Evolutionary conservation across 2,329 filamentous ascomycete genomes (phyloP), one percentile per base, ranked within the genome.

Genomic region (Alternaria arborescens): DNA sequence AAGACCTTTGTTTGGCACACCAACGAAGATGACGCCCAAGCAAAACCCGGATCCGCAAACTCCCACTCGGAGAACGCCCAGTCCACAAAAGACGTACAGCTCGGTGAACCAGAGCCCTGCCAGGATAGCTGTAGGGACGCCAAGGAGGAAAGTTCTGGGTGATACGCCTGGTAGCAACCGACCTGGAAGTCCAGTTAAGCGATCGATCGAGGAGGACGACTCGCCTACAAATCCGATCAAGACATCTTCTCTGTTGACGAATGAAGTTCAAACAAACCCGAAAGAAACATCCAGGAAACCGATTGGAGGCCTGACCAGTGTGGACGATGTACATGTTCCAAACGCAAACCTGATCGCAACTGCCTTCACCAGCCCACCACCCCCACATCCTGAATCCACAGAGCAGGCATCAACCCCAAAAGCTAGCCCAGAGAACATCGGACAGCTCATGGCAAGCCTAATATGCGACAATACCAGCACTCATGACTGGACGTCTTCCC

Each of bases 391-490:
- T 20, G 30, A 18, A 38, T 22, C 43, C n/a, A 32, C 34, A 8
- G 32, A 24, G 38, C 58, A 58, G 22, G 38, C 38, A 43, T 38
- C 30, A 32, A 8, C 24, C 7, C 24, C 14, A 18, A 59, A 46
- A n/a, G n/a, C 40, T 3, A 41, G 48, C 22, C 56, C 60, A 34
- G 47, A 52, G 5, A 58, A 67, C 10, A 70, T 69, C 4, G 66
- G 67, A 12, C 60, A 67, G 6, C 47, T 69, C 22, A 68, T 68
- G 59, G 66, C 67, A 1, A 55, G 59, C 3, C 55, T 64, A 3
- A 56, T 50, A 10, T 52, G 24, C 18, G 54, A 46, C 20, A 54
- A 34, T 7, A 26, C 28, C 2, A 41, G 26, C 12, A 36, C 41
- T 16, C 43, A 52, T 18, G 43, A 41, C 8, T 50, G 46, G 20